Base-by-base conservation (phyloP, 2,329 filamentous ascomycete genomes). In the Alternaria novae-zelandiae region DNA sequence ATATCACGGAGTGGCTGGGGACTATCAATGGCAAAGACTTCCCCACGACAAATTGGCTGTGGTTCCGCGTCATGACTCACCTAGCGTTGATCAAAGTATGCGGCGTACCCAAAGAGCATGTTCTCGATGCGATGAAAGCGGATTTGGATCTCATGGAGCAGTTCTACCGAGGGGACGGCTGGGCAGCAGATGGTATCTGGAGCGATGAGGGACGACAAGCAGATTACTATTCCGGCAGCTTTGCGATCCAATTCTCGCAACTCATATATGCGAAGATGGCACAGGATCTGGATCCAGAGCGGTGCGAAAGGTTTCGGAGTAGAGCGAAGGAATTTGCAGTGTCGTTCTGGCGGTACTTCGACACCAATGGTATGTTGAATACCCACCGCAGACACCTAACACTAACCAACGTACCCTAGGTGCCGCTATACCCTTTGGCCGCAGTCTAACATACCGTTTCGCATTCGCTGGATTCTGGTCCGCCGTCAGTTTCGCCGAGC, bases 151-250 rank as follows among this genome's bases (percentile, higher is more conserved):
- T 82, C 1, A 73, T 86, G 5, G 83, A 86, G 43, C 71, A 75
- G 0, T 86, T 86, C 58, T 82, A 84, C 46, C 68, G 83, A 0
- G 72, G 69, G 0, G 78, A 83, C 4, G 85, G 84, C 0, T 86
- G 85, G 85, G 82, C 83, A 0, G 79, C 77, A 2, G 85, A 86
- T 54, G 85, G 85, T 0, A 61, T 76, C 0, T 86, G 82, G 84
- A 76, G 64, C 13, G 68, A 77, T 4, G 62, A 77, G 61, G 59
- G 80, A 51, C 8, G 69, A 15, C 84, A 86, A 49, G 83, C 81
- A 0, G 85, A 86, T 55, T 86, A 86, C 68, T 86, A 86, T 58
- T 86, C 84, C 1, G 84, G 84, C 0, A 86, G 85, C 49, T 86
- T 86, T 58, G 85, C 85, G 0, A 84, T 86, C 9, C 85, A 86